Base-by-base conservation (phyloP, 768 basidiomycete species). In the Punctularia strigosozonata region DNA sequence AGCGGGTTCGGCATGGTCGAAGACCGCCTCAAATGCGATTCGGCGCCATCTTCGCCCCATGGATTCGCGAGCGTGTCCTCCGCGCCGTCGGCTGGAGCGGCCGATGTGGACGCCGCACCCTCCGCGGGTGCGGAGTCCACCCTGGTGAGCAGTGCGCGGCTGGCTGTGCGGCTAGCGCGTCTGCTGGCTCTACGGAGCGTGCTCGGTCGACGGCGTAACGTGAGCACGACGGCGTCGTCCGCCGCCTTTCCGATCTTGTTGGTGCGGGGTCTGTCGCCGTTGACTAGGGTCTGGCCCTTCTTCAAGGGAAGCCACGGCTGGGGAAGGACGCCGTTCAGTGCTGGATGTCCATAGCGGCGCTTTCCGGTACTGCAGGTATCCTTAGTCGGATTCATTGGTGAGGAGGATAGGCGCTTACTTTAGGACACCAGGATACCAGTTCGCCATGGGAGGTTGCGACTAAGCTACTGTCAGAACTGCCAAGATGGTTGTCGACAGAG, bases 381-480 rank as follows among this genome's bases (percentile, higher is more conserved):
- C 19, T 6, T 19, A 12, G 24, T 15, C 25, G 20, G 1, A 21
- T 28, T 14, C 10, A 18, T 8, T 12, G 10, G 17, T 18, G 8
- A 35, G 15, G 31, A 25, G 4, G 18, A 18, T 24, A 37, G 35
- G 33, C 20, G 49, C 66, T 48, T 55, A 88, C 87, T 94, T 94
- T 12, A 98, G 65, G 17, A 98, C 88, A 0, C 94, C 94, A 31
- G 70, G 72, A 56, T 89, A 97, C 78, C 88, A 92, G 49, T 88
- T 88, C 12, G 84, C 80, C 87, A 98, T 91, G 0, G 94, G 94
- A 0, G 94, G 92, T 57, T 98, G 94, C 0, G 88, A 90, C 83
- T 91, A 49, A 2, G 50, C 3, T 35, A 45, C 47, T 36, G 39
- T 15, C 34, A 28, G 18, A 32, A 26, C 23, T 20, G 19, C 25